A percentile compares a stretch with the other conserved stretches of the same genome.
phyloP scores from a whole-genome alignment of 768 basidiomycete genomes.

The Kwoniella dendrophila region DNA sequence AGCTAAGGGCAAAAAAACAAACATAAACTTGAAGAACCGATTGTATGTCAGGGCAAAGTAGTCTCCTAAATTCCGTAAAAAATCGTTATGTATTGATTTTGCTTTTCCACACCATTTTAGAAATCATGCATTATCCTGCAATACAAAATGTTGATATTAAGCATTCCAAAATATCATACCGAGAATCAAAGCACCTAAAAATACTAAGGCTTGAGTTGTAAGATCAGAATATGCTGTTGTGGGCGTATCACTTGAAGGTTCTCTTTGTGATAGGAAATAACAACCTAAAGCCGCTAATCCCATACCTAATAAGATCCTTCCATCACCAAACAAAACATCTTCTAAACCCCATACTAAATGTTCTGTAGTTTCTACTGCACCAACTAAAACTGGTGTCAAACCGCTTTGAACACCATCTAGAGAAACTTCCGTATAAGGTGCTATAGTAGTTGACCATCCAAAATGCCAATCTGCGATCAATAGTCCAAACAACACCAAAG shows the following conservation, averaged over 20 bases:
- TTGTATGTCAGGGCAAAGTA: too few species aligned
- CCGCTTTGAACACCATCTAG: constrained; percentile 12
- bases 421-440: constrained; percentile 11
- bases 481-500: constrained; percentile 13
- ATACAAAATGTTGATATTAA: constrained; percentile 4
- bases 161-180: constrained; percentile 33
- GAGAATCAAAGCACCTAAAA: constrained; percentile 19
- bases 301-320: constrained; percentile 29
- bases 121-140: not conserved
- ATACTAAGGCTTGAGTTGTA: constrained; percentile 17
- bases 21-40: too few species aligned
- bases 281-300: constrained; percentile 24
- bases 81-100: too few species aligned
- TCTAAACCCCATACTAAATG: constrained; percentile 34
- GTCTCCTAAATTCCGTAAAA: too few species aligned
- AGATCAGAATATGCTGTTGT: constrained; percentile 18
- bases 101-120: too few species aligned
- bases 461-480: constrained; percentile 30
- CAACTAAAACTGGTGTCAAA: constrained; percentile 20
- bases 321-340: constrained; percentile 42
- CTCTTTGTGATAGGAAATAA: constrained; percentile 17
- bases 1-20: too few species aligned
- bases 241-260: constrained; percentile 12
- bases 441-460: constrained; percentile 16
- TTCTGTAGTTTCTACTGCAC: constrained; percentile 26